phyloP scores from a whole-genome alignment of 805 yeast species.

The Ogataea angusta region DNA sequence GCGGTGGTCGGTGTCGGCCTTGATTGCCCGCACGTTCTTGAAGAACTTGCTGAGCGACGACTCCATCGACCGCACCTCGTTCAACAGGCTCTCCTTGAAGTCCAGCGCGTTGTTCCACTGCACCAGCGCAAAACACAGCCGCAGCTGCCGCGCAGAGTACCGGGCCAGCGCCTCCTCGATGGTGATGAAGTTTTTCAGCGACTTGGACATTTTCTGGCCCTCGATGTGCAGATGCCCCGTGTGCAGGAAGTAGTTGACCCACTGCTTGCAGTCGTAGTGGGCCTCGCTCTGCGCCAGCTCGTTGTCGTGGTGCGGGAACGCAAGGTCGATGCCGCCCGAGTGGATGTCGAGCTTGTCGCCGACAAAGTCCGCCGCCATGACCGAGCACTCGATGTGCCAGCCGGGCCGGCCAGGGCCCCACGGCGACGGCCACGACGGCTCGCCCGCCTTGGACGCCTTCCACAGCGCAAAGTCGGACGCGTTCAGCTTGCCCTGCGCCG shows the following conservation, averaged over 20 bases:
- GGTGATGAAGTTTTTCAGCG: conserved; percentile 91
- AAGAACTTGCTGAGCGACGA: conserved; percentile 77
- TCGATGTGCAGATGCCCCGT: conserved; percentile 97
- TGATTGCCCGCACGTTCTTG: conserved; percentile 79
- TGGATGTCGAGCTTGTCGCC: conserved; percentile 90
- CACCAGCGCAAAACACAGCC: conserved; percentile 86
- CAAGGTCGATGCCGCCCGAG: conserved; percentile 94
- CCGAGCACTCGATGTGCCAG: conserved; percentile 99
- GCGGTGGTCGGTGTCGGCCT: conserved; percentile 57
- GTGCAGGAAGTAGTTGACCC: conserved; percentile 96
- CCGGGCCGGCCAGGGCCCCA: conserved; percentile 99
- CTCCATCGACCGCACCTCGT: conserved; percentile 77
- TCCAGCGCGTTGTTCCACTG: conserved; percentile 93
- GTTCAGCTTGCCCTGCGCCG: conserved; percentile 59
- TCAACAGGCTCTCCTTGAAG: conserved; percentile 76
- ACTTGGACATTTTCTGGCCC: conserved; percentile 97
- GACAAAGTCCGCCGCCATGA: conserved; percentile 89
- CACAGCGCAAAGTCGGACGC: conserved; percentile 92
- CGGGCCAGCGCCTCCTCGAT: conserved; percentile 80
- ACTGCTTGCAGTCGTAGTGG: conserved; percentile 79
- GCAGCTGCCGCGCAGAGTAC: conserved; percentile 75
- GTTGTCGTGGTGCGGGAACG: conserved; percentile 98
- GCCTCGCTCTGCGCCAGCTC: conserved; percentile 98
- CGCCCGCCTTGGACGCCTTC: conserved; percentile 96
- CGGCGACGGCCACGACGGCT: conserved; percentile 91